Conservation (phyloP, 2,329 filamentous ascomycete species). For the Xylaria digitata region DNA sequence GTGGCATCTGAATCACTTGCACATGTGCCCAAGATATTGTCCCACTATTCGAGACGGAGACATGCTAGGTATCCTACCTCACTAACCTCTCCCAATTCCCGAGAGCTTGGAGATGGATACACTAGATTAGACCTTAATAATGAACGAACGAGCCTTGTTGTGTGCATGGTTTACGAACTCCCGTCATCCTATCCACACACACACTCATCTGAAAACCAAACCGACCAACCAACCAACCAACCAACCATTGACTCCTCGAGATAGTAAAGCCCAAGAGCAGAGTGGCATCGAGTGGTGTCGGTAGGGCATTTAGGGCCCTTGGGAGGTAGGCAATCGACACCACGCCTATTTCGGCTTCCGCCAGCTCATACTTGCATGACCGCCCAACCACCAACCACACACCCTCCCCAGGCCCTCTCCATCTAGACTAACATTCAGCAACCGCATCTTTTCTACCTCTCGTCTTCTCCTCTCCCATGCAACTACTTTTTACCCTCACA, state of each 20-base stretch:
- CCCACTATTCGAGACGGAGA: slow-evolving; percentile 2
- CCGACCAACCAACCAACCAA: background rate
- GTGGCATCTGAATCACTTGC: slow-evolving; percentile 10
- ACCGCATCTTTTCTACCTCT: slow-evolving; percentile 16
- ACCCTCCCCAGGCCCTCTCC: background rate
- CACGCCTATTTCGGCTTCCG: slow-evolving; percentile 35
- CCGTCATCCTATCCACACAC: background rate
- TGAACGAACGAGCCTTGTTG: no score
- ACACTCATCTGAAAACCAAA: background rate
- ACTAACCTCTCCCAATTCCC: background rate
- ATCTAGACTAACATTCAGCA: slow-evolving; percentile 13
- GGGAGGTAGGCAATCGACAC: slow-evolving; percentile 24
- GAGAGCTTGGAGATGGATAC: background rate
- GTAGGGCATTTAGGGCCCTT: background rate
- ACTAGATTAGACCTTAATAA: no score
- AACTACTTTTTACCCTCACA: slow-evolving; percentile 14
- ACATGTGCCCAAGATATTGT: background rate
- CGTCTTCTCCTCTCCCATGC: slow-evolving; percentile 9
- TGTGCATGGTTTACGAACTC: background rate
- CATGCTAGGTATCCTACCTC: no score
- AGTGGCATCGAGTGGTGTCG: background rate
- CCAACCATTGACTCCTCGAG: background rate
- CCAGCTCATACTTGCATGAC: slow-evolving; percentile 42
- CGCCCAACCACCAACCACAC: slow-evolving; percentile 36
- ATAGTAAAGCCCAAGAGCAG: slow-evolving; percentile 5